Evolutionary conservation across 2,329 filamentous ascomycete genomes (phyloP).

Genomic region (Aureobasidium subglaciale): DNA sequence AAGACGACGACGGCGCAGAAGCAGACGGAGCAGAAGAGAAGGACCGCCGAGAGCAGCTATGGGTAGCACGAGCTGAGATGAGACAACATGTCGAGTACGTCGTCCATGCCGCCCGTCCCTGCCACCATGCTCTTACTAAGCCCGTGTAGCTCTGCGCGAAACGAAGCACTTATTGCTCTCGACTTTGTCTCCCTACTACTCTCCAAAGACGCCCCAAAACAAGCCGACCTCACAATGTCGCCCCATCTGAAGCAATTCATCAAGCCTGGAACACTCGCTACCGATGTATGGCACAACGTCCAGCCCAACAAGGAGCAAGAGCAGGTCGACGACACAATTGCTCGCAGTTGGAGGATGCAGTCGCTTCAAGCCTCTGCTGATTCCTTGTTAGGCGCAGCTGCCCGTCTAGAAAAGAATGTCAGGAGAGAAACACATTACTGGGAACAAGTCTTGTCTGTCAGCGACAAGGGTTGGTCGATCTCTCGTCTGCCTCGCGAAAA

Average conservation of each 20-base stretch:
- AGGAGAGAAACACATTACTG: conserved; percentile 79
- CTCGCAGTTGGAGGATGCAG: conserved; percentile 68
- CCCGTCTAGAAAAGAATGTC: conserved; percentile 68
- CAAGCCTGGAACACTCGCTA: conserved; percentile 68
- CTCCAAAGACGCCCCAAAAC: conserved; percentile 69
- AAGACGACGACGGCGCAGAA: conserved; percentile 27
- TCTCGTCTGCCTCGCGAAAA: conserved; percentile 67
- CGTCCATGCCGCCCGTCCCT: background rate
- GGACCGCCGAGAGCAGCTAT: conserved; percentile 33
- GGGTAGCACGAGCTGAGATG: conserved; percentile 36
- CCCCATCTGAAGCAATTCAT: conserved; percentile 61
- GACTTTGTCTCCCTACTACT: conserved; percentile 79
- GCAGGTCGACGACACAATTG: conserved; percentile 38
- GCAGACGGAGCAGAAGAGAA: conserved; percentile 17
- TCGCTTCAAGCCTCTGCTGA: conserved; percentile 69
- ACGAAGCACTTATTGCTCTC: conserved; percentile 61
- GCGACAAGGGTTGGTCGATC: conserved; percentile 78
- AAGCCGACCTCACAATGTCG: conserved; percentile 64
- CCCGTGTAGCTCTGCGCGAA: conserved; percentile 38
- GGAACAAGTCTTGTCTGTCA: conserved; percentile 75
- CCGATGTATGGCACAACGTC: conserved; percentile 51
- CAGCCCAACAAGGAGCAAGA: conserved; percentile 47
- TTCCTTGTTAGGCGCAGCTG: conserved; percentile 63
- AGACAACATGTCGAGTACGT: conserved; percentile 33
- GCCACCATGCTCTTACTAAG: background rate